Base-by-base conservation (phyloP, 352 stramenopile species). In the Elongisporangium prolatum region DNA sequence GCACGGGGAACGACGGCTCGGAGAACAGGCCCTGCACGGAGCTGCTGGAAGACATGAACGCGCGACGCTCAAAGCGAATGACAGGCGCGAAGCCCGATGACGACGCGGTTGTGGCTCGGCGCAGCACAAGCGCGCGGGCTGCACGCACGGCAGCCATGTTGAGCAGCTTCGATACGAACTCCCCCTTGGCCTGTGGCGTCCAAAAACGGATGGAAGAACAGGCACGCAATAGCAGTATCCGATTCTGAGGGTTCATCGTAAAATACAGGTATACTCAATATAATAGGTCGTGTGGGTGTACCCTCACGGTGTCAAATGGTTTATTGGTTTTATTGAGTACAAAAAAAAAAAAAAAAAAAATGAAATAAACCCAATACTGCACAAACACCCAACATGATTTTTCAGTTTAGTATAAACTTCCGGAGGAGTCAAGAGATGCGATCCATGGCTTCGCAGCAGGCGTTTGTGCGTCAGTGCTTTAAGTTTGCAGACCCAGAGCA, bases 21-120 rank as follows among this genome's bases (percentile, higher is more conserved):
- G 80, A 67, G 72, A 92, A 90, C n/a, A 90, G 54, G n/a, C n/a
- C n/a, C n/a, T n/a, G n/a, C n/a, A n/a, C n/a, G n/a, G n/a, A n/a
- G n/a, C n/a, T n/a, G 17, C 52, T 63, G 18, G 75, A 80, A 14
- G 78, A 92, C 75, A 88, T 90, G 74, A 89, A 89, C 37, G 77
- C 75, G 52, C 74, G 78, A 16, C 68, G 69, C 18, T 64, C 54
- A 40, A 56, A 47, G 34, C 14, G n/a, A n/a, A n/a, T n/a, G 48
- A 52, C 24, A 16, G 51, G n/a, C n/a, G n/a, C n/a, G n/a, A n/a
- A n/a, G n/a, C n/a, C n/a, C n/a, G n/a, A n/a, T n/a, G n/a, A n/a
- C n/a, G n/a, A n/a, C n/a, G n/a, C n/a, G n/a, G n/a, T n/a, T n/a
- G n/a, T n/a, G n/a, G n/a, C n/a, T n/a, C n/a, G n/a, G n/a, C n/a